Conservation (phyloP, 176 grass and related monocot genomes). For the Avena insularis region DNA sequence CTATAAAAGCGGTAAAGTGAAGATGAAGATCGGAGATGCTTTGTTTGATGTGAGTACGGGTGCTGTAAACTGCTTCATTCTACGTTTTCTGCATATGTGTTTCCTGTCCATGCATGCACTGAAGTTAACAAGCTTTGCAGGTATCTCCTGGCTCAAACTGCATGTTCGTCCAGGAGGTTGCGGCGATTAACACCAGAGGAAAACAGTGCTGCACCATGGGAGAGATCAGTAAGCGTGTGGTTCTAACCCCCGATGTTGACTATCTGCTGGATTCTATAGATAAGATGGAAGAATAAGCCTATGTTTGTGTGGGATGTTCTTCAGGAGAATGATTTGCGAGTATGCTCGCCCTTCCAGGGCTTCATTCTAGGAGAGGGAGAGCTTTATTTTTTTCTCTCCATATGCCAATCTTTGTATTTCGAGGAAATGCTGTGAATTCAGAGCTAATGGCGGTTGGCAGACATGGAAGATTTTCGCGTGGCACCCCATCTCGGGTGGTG, state of each 20-base stretch:
- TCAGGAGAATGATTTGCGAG: neutral
- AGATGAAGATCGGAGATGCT: slow-evolving; percentile 74
- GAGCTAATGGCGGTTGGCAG: no score
- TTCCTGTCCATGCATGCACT: neutral
- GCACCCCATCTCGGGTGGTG: no score
- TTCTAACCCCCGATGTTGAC: slow-evolving; percentile 64
- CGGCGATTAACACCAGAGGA: slow-evolving; percentile 62
- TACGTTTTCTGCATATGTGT: slow-evolving; percentile 14
- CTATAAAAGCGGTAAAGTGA: slow-evolving; percentile 81
- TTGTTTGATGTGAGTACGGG: slow-evolving; percentile 74
- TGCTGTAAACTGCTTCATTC: neutral
- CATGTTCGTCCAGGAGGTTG: slow-evolving; percentile 64
- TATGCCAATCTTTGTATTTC: slow-evolving; percentile 25
- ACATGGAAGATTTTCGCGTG: no score
- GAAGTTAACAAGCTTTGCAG: slow-evolving; percentile 43
- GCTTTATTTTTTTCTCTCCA: neutral
- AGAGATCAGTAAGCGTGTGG: slow-evolving; percentile 56
- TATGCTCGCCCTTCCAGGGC: neutral
- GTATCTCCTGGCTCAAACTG: slow-evolving; percentile 70
- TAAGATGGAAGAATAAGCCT: slow-evolving; percentile 24
- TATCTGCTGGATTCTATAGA: slow-evolving; percentile 49
- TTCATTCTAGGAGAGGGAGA: neutral
- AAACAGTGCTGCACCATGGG: slow-evolving; percentile 77
- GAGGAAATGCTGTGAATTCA: neutral
- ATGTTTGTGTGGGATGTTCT: neutral